phyloP scores from a whole-genome alignment of 2,329 filamentous ascomycete genomes.

The Epichloe gansuensis region DNA sequence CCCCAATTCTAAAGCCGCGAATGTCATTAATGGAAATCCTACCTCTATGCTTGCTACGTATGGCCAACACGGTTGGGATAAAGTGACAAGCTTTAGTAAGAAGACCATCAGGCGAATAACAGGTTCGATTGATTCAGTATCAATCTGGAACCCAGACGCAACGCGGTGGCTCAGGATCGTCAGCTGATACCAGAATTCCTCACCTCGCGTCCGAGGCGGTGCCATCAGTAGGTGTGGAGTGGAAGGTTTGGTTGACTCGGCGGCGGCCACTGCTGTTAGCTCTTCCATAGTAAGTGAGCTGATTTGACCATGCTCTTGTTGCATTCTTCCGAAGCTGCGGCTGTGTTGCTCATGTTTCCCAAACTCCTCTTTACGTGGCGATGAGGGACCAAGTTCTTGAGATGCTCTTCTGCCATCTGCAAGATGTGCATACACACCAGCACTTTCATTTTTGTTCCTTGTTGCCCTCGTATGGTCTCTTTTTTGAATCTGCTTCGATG shows the following conservation, averaged over 20 bases:
- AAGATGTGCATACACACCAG: conserved; percentile 7
- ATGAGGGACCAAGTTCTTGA: conserved; percentile 12
- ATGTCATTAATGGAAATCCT: conserved; percentile 51
- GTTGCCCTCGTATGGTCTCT: conserved; percentile 13
- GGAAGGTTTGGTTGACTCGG: neutral
- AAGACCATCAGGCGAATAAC: conserved; percentile 49
- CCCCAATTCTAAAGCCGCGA: conserved; percentile 57
- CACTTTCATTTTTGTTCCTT: neutral
- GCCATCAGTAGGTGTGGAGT: conserved; percentile 31
- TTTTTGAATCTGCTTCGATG: conserved; percentile 17
- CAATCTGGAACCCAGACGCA: conserved; percentile 13
- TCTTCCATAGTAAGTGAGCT: neutral
- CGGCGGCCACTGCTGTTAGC: neutral
- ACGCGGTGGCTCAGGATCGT: conserved; percentile 23
- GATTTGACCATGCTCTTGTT: neutral
- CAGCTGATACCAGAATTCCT: conserved; percentile 21
- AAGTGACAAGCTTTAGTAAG: conserved; percentile 51
- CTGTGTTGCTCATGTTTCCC: neutral
- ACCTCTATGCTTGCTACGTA: conserved; percentile 53
- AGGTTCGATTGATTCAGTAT: conserved; percentile 21
- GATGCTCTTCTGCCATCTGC: conserved; percentile 11
- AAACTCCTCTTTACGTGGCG: neutral
- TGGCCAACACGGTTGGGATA: conserved; percentile 60
- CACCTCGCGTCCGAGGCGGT: conserved; percentile 28
- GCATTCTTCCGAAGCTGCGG: neutral